phyloP scores from a whole-genome alignment of 768 basidiomycete species.

The Tylopilus rubrobrunneus region DNA sequence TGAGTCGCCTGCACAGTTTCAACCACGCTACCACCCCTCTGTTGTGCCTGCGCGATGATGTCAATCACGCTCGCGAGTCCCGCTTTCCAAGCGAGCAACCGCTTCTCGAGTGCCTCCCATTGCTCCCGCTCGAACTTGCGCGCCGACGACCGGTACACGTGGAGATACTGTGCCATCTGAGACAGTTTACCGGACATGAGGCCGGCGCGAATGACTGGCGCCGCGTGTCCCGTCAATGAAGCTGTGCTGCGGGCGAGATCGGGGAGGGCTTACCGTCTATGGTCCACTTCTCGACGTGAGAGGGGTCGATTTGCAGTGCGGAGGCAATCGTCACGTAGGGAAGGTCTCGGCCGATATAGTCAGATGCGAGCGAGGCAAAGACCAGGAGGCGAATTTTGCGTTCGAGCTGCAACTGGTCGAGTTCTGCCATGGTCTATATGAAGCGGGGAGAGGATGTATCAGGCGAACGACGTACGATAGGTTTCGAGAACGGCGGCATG shows the following conservation, averaged over 20 bases:
- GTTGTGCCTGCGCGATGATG: constrained; percentile 58
- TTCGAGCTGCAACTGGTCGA: constrained; percentile 58
- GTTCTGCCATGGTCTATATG: constrained; percentile 33
- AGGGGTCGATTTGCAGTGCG: constrained; percentile 56
- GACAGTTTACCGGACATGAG: constrained; percentile 81
- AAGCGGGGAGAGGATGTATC: neutral
- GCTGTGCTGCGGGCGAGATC: too few relatives aligned
- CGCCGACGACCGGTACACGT: constrained; percentile 68
- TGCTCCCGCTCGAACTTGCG: constrained; percentile 74
- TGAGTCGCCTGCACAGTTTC: constrained; percentile 23
- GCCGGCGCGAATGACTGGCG: constrained; percentile 72
- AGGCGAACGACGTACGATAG: constrained; percentile 43
- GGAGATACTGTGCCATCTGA: constrained; percentile 70
- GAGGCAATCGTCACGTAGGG: constrained; percentile 67
- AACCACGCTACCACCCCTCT: constrained; percentile 25
- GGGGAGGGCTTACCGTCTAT: constrained; percentile 64
- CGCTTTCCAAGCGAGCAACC: constrained; percentile 73
- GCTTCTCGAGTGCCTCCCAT: constrained; percentile 75
- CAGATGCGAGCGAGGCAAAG: constrained; percentile 72
- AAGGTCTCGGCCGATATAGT: constrained; percentile 70
- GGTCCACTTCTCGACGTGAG: constrained; percentile 80
- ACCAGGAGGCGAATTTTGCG: constrained; percentile 77
- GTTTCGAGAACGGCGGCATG: constrained; percentile 49
- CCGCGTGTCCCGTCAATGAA: neutral
- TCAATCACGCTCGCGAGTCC: constrained; percentile 68